Base-by-base conservation (phyloP, 2,329 filamentous ascomycete genomes). In the Talaromyces verruculosus region DNA sequence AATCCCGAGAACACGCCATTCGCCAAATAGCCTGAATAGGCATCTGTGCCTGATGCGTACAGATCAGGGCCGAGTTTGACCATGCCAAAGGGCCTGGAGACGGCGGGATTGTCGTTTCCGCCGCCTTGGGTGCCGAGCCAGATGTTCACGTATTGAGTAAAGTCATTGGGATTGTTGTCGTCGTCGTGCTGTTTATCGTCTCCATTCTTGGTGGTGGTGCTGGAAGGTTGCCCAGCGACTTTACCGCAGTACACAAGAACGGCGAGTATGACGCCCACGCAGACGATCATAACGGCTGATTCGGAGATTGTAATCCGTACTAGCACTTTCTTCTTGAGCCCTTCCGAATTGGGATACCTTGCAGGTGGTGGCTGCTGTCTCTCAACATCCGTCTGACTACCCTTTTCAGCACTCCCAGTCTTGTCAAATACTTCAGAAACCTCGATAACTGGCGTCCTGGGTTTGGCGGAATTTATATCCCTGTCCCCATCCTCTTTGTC, bases 101-200 rank as follows among this genome's bases (percentile, higher is more conserved):
- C 84, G 17, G 85, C 85, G 2, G 84, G 80, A 65, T 87, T 86
- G 37, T 86, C 84, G 73, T 87, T 85, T 51, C 85, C 85, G 74
- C 51, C 68, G 30, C 64, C 43, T 17, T 30, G 63, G 30, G 33
- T 61, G 13, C 51, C 37, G 19, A 25, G 53, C 55, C 25, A 67
- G 47, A 65, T 55, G 33, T 65, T 58, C 19, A 67, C 65, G 43
- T 64, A 43, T 28, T 61, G 61, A 2, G 65, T 67, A 13, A 47
- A 61, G 33, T 67, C 65, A n/a, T 47, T 19, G 13, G 55, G 5
- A 22, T 19, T 41, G 19, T 41, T 30, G 37, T 3, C 15, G 30
- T 19, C 37, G 33, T 60, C 30, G 35, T 35, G 17, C 51, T 33
- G 51, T 13, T 57, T 57, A 13, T 39, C 33, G 19, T 39, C 13